Evolutionary conservation across 202 grass and related monocot species (phyloP), one percentile per base, ranked within the genome.

Genomic region (Dendrocalamus latiflorus): DNA sequence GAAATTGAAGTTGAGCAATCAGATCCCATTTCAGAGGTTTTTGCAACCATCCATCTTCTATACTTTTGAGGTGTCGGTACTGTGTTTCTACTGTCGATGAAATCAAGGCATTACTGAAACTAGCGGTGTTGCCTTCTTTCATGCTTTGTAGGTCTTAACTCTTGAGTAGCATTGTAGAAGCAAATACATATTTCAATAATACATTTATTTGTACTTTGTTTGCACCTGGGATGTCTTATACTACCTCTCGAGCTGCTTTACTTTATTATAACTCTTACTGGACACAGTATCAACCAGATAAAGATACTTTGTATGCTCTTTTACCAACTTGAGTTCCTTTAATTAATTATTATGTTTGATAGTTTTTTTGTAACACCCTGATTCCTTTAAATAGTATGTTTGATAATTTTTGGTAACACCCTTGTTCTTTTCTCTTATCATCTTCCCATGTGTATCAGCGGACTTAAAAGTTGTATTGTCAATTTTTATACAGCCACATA

Each of bases 11-110:
- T 26, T 65, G 63, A 80, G 38, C 79, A 78, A 48, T 28, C 51
- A 70, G 26, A 70, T 48, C 14, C 79, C 44, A 68, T 77, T 79
- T 75, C 81, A 67, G 68, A 85, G 85, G 91, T 87, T 82, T 53
- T 45, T 49, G 16, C 20, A 65, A 64, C 64, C 61, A 41, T 80
- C 36, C 41, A 1, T 81, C 72, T 37, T 78, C 45, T 85, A 38
- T 78, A 63, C 50, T n/a, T 5, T 9, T 33, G 42, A 57, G 12
- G 58, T 12, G 8, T 26, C 15, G 6, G 15, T 36, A n/a, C 17
- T 59, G 11, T 72, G 22, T 59, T 83, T 83, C 11, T 50, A 44
- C 61, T 75, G 36, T 65, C 44, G 13, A 76, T 70, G 53, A 53
- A 82, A 77, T 61, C 43, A 70, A 75, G 54, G 30, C 62, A 60